Base-by-base conservation (phyloP, 305 asterid genomes). In the Coffea humblotiana region DNA sequence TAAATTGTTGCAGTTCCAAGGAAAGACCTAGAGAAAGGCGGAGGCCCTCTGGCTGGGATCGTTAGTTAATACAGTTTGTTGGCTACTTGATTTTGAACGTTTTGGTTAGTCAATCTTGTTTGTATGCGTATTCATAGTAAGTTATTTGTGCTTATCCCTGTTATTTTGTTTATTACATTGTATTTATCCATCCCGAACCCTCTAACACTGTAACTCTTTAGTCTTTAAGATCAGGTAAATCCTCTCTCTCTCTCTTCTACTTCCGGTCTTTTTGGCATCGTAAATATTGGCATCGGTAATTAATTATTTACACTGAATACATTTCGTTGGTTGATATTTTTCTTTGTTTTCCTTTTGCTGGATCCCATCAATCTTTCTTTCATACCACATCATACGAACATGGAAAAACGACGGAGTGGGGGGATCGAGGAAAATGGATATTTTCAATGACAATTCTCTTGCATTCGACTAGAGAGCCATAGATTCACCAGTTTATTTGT, bases 1-100 rank as follows among this genome's bases (percentile, higher is more conserved):
- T 77, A 68, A 45, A 21, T 74, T 60, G 70, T 74, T 83, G 83
- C 85, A 82, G 81, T 77, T 87, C 87, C 83, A 90, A 92, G 84
- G 97, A 93, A 69, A 90, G 85, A 82, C 73, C 86, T 25, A 92
- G 98, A 92, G 97, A 94, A 83, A 92, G 97, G 81, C 87, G 98
- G 84, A 90, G 97, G 82, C 97, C 96, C 64, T 93, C 98, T 80
- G 98, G 97, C 74, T 94, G 99, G 99, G 99, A 95, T 84, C 92
- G 93, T 65, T 95, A 79, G 85, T 65, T 95, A 79, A 85, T 15
- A 13, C 14, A 40, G 25, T 61, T 29, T 29, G 43, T 51, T 54
- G 54, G 76, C 56, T 68, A 54, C 54, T 13, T 52, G 54, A 56
- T 29, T 66, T 49, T 77, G 52, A 27, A 78, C 32, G 14, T 48